Base-by-base conservation (phyloP, 345 rosid species). In the Corchorus olitorius region DNA sequence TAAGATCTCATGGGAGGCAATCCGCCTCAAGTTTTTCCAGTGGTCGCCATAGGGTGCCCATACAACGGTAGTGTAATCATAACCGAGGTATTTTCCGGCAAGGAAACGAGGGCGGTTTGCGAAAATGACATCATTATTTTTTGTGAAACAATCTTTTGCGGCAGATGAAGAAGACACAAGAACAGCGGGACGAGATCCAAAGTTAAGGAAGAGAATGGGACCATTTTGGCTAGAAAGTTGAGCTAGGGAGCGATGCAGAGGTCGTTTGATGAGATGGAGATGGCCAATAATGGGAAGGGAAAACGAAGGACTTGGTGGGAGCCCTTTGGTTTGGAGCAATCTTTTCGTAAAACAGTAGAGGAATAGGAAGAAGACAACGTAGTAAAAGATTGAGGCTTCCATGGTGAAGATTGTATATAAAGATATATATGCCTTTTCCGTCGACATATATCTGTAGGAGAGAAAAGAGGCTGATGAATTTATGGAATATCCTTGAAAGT, bases 21-120 rank as follows among this genome's bases (percentile, higher is more conserved):
- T 68, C 1, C 83, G 75, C 4, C 82, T 64, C 6, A 83, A 60
- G 52, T 80, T 83, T 7, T 81, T 76, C 86, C 83, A 83, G 46
- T 77, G 83, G 16, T 80, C 83, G n/a, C 83, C 83, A 27, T 80
- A 80, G 9, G 86, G 55, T 0, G 83, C 66, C 58, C 75, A 65
- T 6, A 41, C 76, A 59, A 80, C 67, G 22, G 70, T 77, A 60
- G 76, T 83, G 68, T 37, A 80, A 34, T 78, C 65, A 65, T 77
- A 78, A 19, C 67, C 86, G 22, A 83, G 67, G 56, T 74, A 56
- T 52, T 64, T 83, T 2, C 75, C 75, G 1, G 72, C 72, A 3
- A 80, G 71, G 7, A 73, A 27, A 19, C 67, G 80, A 0, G 80
- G 84, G 14, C 84, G 70, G 55, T 83, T 74, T 0, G 81, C 82